These are phyloP conservation scores for Lactifluus volemus DNA, from an alignment of 768 basidiomycete species.

Conservation along the genomic window DNA sequence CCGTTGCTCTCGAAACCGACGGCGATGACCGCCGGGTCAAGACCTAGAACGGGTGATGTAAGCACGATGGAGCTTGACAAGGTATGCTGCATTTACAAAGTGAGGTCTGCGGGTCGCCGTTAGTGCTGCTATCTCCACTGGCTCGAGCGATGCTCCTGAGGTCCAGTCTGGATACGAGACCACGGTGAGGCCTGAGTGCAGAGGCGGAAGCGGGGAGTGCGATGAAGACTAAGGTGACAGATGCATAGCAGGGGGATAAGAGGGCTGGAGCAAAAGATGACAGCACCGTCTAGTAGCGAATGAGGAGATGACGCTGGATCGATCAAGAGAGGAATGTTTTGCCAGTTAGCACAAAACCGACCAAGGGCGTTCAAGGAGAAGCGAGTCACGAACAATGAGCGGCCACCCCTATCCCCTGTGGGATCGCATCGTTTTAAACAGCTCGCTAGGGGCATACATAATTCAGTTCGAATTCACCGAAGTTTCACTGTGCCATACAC, in stretches of 20 bases:
- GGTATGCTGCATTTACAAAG: neutral
- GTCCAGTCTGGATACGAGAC: conserved; percentile 9
- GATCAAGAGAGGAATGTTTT: neutral
- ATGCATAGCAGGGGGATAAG: neutral
- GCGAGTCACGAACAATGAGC: too few relatives aligned
- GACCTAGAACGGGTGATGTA: conserved; percentile 15
- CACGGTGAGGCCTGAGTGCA: conserved; percentile 2
- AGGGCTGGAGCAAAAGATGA: neutral
- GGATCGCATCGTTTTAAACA: too few relatives aligned
- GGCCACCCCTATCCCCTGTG: too few relatives aligned
- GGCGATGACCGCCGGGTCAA: conserved; percentile 40
- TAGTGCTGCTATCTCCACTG: neutral
- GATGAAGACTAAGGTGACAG: conserved; percentile 14
- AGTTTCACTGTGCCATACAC: too few relatives aligned
- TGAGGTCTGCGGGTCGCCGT: conserved; percentile 7
- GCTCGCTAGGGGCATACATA: too few relatives aligned
- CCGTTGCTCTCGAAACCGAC: conserved; percentile 42
- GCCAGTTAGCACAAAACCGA: neutral
- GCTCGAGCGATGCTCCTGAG: neutral
- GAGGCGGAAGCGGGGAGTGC: conserved; percentile 25
- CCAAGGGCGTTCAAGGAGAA: neutral
- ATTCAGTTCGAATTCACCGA: too few relatives aligned
- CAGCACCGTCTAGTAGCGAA: neutral
- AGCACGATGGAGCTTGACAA: neutral
- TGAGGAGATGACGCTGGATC: conserved; percentile 6